Conservation (phyloP, 306 rosid genomes). For the Vigna trinervia region DNA sequence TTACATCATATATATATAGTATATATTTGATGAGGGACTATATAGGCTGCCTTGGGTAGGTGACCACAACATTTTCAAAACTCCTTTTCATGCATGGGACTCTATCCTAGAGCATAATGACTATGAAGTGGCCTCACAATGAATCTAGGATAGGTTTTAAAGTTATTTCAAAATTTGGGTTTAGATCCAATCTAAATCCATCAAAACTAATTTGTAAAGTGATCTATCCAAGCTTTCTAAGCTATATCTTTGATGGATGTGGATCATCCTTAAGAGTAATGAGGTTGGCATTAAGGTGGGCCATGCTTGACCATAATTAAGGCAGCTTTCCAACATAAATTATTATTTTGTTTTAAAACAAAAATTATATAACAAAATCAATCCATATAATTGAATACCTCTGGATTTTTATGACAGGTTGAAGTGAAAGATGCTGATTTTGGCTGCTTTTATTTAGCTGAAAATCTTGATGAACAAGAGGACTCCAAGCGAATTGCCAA, state of each 20-base stretch:
- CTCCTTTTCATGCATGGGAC: neutral
- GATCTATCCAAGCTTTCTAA: neutral
- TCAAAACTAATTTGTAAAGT: neutral
- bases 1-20: neutral
- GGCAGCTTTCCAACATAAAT: neutral
- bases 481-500: slow-evolving; percentile 59
- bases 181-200: neutral
- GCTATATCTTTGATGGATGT: neutral
- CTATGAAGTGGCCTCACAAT: neutral
- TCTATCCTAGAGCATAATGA: neutral
- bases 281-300: neutral
- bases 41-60: neutral
- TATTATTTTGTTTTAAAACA: slow-evolving; percentile 36
- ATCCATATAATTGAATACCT: slow-evolving; percentile 32
- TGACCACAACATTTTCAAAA: neutral
- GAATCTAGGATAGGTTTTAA: neutral
- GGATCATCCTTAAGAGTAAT: neutral
- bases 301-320: neutral
- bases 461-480: slow-evolving; percentile 75
- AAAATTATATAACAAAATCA: slow-evolving; percentile 32
- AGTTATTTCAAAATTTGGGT: neutral
- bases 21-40: neutral
- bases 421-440: slow-evolving; percentile 66
- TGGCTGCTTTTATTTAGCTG: slow-evolving; percentile 86
- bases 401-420: slow-evolving; percentile 64